Conservation (phyloP, 2,329 filamentous ascomycete species). For the Diplocarpon mali region DNA sequence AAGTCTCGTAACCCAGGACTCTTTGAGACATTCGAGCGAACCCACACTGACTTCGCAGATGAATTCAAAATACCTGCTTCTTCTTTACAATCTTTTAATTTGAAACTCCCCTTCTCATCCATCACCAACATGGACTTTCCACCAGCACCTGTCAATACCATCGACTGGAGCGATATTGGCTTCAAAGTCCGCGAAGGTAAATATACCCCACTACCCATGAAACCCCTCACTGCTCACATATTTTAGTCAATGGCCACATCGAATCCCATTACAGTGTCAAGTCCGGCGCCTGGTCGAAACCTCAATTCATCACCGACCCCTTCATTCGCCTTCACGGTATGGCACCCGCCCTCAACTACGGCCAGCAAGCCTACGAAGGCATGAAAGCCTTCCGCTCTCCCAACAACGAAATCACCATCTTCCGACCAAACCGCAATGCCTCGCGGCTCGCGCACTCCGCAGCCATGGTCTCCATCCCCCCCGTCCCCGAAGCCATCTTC, state of each 20-base stretch:
- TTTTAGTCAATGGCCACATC: conserved; percentile 83
- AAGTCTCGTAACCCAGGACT: too few species aligned
- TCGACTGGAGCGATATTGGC: conserved; percentile 87
- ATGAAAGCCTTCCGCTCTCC: conserved; percentile 88
- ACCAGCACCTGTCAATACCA: conserved; percentile 65
- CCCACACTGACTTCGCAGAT: not conserved
- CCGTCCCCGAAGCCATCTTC: conserved; percentile 67
- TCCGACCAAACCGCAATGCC: conserved; percentile 81
- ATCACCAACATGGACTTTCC: conserved; percentile 45
- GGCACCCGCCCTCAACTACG: conserved; percentile 91
- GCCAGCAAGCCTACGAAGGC: conserved; percentile 96
- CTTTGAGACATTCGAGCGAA: too few species aligned
- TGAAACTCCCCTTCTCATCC: not conserved
- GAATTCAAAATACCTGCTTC: not conserved
- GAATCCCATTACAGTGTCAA: conserved; percentile 71
- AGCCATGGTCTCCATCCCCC: conserved; percentile 71
- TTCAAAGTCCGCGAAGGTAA: conserved; percentile 85
- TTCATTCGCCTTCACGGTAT: conserved; percentile 88
- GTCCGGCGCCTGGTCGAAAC: conserved; percentile 66
- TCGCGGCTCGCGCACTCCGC: conserved; percentile 75
- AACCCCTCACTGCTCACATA: conserved; percentile 1
- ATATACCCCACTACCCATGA: conserved; percentile 12
- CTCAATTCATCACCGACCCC: conserved; percentile 71
- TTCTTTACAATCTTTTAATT: not conserved
- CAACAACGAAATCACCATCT: conserved; percentile 64